Evolutionary conservation across 2,329 filamentous ascomycete species (phyloP).

Genomic region (Diaporthe citrichinensis): DNA sequence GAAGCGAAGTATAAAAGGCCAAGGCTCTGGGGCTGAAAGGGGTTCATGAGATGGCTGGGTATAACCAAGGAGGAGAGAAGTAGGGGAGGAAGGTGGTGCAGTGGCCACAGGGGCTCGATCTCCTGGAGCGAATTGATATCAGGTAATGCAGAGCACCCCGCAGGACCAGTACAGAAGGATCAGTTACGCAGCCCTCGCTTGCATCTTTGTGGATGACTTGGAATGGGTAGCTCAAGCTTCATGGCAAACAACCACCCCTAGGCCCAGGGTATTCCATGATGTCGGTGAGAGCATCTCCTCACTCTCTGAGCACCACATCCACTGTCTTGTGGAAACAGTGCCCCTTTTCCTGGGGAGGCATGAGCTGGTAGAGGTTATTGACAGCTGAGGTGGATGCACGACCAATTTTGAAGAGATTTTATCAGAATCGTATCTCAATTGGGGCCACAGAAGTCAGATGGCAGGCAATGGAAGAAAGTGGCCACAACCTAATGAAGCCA

Average conservation of each 20-base stretch:
- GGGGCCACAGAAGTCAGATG: not conserved
- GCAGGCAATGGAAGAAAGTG: not conserved
- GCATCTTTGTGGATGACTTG: not conserved
- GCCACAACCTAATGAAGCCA: slow-evolving; percentile 20
- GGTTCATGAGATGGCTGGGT: not conserved
- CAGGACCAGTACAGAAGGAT: not conserved
- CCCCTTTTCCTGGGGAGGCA: not conserved
- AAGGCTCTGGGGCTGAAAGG: not conserved
- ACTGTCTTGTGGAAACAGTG: not conserved
- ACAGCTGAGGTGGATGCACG: not conserved
- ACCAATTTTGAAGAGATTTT: not conserved
- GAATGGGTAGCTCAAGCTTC: not conserved
- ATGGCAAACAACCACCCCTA: not conserved
- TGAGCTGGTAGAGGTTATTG: not conserved
- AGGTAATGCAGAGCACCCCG: slow-evolving; percentile 32
- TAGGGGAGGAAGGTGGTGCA: slow-evolving; percentile 2
- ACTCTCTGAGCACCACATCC: not conserved
- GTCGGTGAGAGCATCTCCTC: not conserved
- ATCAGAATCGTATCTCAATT: not conserved
- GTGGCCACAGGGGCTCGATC: not conserved
- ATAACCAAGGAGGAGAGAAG: not conserved
- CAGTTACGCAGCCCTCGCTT: slow-evolving; percentile 10
- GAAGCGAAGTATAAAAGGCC: not conserved
- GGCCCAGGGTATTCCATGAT: too few species aligned
- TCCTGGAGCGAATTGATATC: not conserved